These are phyloP conservation scores for Backusella sp. DNA, from an alignment of 192 early-diverging fungal genomes.

Conservation along the genomic window DNA sequence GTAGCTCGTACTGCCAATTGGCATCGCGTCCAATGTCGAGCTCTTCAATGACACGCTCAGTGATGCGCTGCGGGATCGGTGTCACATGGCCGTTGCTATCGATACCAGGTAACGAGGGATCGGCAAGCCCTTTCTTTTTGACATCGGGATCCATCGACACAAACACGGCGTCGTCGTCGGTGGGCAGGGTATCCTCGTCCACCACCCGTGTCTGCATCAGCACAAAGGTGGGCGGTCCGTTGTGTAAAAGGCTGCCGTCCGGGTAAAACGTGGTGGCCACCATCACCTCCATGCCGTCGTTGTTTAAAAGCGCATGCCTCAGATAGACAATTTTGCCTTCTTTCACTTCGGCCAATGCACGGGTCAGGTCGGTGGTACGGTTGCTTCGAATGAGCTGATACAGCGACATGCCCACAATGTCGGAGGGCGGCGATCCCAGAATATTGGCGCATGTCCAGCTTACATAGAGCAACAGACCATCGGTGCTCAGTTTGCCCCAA, in stretches of 20 bases:
- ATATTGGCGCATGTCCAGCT: constrained; percentile 36
- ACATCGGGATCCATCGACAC: constrained; percentile 19
- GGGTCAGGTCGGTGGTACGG: constrained; percentile 41
- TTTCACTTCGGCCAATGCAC: constrained; percentile 36
- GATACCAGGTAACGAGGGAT: neutral
- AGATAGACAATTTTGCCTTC: constrained; percentile 37
- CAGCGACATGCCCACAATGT: constrained; percentile 42
- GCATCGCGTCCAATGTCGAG: constrained; percentile 24
- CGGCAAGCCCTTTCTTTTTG: constrained; percentile 18
- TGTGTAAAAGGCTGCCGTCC: constrained; percentile 17
- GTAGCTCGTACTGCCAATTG: constrained; percentile 36
- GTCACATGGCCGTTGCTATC: constrained; percentile 1
- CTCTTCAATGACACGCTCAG: constrained; percentile 23
- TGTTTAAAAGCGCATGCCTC: constrained; percentile 35
- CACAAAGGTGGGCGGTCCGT: constrained; percentile 25
- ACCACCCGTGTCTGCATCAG: constrained; percentile 29
- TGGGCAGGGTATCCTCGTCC: neutral
- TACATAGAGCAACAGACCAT: constrained; percentile 57
- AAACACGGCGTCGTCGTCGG: constrained; percentile 5
- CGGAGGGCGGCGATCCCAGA: constrained; percentile 27
- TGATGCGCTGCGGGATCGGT: neutral
- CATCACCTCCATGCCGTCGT: constrained; percentile 32
- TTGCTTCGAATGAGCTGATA: constrained; percentile 44
- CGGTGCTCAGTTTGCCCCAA: constrained; percentile 60
- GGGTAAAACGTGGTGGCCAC: constrained; percentile 40